Percentiles rank a stretch among this genome's conserved stretches.
These are phyloP conservation scores for Cantharellus anzutake DNA, from an alignment of 768 basidiomycete genomes.

Conservation along the genomic window DNA sequence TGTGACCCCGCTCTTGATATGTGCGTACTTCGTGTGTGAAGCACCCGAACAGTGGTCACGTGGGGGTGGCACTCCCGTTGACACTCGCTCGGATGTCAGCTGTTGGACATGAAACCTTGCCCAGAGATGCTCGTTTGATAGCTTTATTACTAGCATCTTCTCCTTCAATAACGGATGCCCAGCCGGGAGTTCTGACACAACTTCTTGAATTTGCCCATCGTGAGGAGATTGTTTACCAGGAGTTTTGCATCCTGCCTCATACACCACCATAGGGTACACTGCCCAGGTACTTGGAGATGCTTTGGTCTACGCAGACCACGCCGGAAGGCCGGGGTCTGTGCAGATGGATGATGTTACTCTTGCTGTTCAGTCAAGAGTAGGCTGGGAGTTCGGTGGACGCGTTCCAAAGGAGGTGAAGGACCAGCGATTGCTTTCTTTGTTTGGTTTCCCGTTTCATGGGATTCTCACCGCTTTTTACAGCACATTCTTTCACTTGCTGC, in stretches of 20 bases:
- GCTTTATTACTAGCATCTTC: conserved; percentile 69
- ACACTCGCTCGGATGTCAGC: not conserved
- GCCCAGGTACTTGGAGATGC: conserved; percentile 70
- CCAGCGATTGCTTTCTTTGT: not conserved
- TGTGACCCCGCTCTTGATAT: too few species aligned
- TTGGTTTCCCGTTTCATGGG: not conserved
- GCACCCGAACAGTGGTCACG: too few species aligned
- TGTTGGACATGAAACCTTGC: conserved; percentile 33
- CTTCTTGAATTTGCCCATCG: conserved; percentile 73
- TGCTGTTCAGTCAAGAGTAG: conserved; percentile 74
- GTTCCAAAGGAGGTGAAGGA: conserved; percentile 63
- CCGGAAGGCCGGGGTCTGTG: conserved; percentile 54
- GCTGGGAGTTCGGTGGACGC: conserved; percentile 81
- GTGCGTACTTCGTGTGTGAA: too few species aligned
- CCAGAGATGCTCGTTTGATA: conserved; percentile 71
- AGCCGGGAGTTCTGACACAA: conserved; percentile 73
- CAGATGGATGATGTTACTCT: conserved; percentile 69
- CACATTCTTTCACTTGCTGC: conserved; percentile 62
- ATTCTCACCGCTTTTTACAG: conserved; percentile 20
- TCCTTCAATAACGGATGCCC: conserved; percentile 68
- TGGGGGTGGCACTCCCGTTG: not conserved
- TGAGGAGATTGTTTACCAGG: not conserved
- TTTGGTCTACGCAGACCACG: conserved; percentile 75
- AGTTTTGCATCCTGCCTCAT: not conserved
- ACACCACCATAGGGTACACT: conserved; percentile 30